These are phyloP conservation scores for Yarrowia hollandica DNA, from an alignment of 805 yeast genomes.

Conservation along the genomic window DNA sequence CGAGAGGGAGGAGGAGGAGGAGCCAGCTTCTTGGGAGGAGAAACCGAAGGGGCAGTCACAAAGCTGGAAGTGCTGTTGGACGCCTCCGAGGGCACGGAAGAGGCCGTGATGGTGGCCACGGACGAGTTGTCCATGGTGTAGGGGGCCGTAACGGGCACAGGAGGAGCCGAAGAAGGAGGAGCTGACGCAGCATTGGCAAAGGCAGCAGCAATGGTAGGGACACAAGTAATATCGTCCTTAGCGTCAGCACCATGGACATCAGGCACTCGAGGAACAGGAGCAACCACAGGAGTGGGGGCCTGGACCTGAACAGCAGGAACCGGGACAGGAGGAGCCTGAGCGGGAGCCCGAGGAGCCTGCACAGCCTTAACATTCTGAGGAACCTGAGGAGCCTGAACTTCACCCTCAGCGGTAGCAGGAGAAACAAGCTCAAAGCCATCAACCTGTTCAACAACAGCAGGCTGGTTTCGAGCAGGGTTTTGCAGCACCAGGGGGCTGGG, in stretches of 20 bases:
- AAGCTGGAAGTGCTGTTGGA: background rate
- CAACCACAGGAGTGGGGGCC: slow-evolving; percentile 9
- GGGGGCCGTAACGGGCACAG: background rate
- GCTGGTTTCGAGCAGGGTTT: slow-evolving; percentile 7
- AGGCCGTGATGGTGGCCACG: background rate
- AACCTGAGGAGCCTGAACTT: background rate
- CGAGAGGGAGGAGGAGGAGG: slow-evolving; percentile 26
- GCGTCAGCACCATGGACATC: too few relatives aligned
- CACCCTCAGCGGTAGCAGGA: background rate
- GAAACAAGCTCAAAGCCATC: slow-evolving; percentile 13
- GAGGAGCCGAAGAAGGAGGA: background rate
- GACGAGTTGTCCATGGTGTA: slow-evolving; percentile 16
- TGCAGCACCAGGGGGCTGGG: slow-evolving; percentile 17
- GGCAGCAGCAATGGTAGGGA: slow-evolving; percentile 14
- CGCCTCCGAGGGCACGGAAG: background rate
- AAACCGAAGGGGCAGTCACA: background rate
- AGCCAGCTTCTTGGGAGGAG: slow-evolving; percentile 3
- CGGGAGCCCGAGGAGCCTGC: too few relatives aligned
- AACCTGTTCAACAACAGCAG: background rate
- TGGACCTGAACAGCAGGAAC: background rate
- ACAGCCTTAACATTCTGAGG: too few relatives aligned
- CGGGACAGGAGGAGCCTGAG: background rate
- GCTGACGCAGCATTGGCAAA: background rate
- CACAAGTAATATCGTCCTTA: too few relatives aligned
- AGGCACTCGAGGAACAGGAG: background rate